Evolutionary conservation across 2,329 filamentous ascomycete species (phyloP).

Genomic region (Penicillium sp.): DNA sequence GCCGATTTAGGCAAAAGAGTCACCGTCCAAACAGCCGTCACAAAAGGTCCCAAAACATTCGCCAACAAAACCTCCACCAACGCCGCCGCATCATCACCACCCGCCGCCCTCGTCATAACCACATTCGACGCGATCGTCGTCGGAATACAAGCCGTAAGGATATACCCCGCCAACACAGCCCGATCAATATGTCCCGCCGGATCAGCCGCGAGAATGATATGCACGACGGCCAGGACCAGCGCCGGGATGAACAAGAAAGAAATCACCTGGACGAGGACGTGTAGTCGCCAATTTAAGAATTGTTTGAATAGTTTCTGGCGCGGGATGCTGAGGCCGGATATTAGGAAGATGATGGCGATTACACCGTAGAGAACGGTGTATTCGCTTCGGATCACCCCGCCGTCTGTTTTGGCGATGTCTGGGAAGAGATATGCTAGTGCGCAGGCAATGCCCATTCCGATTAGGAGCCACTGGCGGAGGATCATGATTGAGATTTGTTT

Average conservation of each 20-base stretch:
- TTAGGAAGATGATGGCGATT: constrained; percentile 72
- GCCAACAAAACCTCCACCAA: constrained; percentile 73
- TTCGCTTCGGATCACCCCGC: constrained; percentile 44
- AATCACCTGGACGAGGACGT: constrained; percentile 69
- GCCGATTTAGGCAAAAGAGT: constrained; percentile 56
- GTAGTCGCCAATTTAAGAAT: constrained; percentile 70
- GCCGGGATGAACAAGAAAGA: constrained; percentile 71
- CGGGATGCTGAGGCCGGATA: constrained; percentile 72
- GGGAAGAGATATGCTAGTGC: constrained; percentile 62
- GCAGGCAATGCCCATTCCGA: constrained; percentile 63
- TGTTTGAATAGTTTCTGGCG: constrained; percentile 66
- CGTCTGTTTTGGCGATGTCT: constrained; percentile 55
- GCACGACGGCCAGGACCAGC: constrained; percentile 63
- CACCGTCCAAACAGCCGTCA: constrained; percentile 68
- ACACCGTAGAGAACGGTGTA: constrained; percentile 68
- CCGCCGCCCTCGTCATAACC: constrained; percentile 72
- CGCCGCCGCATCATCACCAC: constrained; percentile 70
- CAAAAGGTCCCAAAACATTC: constrained; percentile 71
- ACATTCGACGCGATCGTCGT: constrained; percentile 77
- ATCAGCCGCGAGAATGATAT: constrained; percentile 56
- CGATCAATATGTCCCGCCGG: constrained; percentile 61
- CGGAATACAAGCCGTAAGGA: constrained; percentile 70
- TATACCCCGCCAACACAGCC: constrained; percentile 70
- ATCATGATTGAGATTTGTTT: constrained; percentile 37
- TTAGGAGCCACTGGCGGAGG: constrained; percentile 68